These are phyloP conservation scores for Saxophila tyrrhenica DNA, from an alignment of 495 filamentous ascomycete genomes.

Conservation along the genomic window DNA sequence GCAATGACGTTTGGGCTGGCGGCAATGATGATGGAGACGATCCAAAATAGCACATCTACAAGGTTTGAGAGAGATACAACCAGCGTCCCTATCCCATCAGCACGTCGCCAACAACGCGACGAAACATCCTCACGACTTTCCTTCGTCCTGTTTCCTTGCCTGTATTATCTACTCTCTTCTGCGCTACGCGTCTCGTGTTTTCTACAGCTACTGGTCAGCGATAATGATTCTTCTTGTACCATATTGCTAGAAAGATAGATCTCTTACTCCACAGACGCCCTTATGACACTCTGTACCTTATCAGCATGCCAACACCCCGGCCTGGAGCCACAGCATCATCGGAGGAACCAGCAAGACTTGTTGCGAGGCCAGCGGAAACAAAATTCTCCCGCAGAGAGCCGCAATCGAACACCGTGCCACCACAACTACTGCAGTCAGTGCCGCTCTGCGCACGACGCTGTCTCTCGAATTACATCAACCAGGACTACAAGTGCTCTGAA, in stretches of 20 bases:
- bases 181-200: not conserved
- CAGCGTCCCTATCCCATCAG: not conserved
- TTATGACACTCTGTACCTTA: not conserved
- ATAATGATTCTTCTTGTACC: not conserved
- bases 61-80: not conserved
- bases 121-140: conserved; percentile 1
- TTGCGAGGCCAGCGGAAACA: not conserved
- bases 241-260: not conserved
- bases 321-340: not conserved
- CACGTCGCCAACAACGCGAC: not conserved
- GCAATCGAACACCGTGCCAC: not conserved
- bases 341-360: not conserved
- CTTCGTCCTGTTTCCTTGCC: not conserved
- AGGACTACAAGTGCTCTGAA: conserved; percentile 1
- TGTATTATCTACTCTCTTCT: not conserved
- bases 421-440: conserved; percentile 3
- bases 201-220: conserved; percentile 2
- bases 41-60: not conserved
- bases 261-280: not conserved
- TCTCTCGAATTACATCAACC: conserved; percentile 6
- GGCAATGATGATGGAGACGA: not conserved
- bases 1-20: not conserved
- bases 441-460: conserved; percentile 12
- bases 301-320: conserved; percentile 2
- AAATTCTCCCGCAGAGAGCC: not conserved